These are phyloP conservation scores for Cercospora citrullina DNA, from an alignment of 2,329 filamentous ascomycete genomes.

Conservation along the genomic window DNA sequence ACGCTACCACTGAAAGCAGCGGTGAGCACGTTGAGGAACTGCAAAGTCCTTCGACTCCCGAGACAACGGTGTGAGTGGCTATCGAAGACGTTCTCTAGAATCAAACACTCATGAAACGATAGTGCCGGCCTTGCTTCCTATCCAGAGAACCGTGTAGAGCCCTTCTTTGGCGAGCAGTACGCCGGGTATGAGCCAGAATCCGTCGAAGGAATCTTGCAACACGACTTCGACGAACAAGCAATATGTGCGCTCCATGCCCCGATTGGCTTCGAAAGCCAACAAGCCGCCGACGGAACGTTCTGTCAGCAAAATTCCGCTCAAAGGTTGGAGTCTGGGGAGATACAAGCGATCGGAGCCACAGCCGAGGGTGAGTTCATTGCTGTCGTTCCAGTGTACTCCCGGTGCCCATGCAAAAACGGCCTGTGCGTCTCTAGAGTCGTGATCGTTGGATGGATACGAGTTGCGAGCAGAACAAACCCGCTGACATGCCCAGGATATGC, in stretches of 20 bases:
- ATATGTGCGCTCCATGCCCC: background rate
- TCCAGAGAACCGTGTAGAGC: background rate
- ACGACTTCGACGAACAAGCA: background rate
- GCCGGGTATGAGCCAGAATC: background rate
- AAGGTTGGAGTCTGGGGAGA: background rate
- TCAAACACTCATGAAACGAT: background rate
- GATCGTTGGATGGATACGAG: background rate
- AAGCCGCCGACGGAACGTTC: background rate
- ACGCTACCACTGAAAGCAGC: background rate
- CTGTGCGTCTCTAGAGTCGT: background rate
- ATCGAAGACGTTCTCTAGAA: background rate
- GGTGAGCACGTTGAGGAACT: background rate
- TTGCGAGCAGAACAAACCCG: background rate
- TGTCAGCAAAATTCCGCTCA: background rate
- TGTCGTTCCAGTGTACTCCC: background rate
- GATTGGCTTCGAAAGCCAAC: constrained; percentile 5
- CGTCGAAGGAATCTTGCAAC: background rate
- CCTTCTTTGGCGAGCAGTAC: background rate
- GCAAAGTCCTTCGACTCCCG: background rate
- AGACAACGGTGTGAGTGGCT: background rate
- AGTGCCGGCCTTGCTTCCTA: background rate
- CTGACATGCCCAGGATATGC: background rate
- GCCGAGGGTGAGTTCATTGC: background rate
- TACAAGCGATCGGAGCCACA: background rate
- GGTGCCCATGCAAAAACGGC: background rate